Conservation (phyloP, 2,329 filamentous ascomycete genomes). For the Nakataea oryzae region DNA sequence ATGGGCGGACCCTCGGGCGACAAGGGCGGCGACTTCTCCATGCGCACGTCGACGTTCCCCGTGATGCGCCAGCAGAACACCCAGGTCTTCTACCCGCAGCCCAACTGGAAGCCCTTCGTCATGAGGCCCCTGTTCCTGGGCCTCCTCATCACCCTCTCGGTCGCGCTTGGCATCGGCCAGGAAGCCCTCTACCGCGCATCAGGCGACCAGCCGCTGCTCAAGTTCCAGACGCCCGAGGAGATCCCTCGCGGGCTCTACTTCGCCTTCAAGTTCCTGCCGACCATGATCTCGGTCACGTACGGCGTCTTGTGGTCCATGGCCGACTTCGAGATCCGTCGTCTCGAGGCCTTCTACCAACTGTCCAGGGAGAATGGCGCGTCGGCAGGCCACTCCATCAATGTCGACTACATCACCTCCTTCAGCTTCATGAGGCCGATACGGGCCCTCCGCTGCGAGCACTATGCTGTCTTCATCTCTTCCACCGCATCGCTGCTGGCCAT, state of each 20-base stretch:
- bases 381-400: slow-evolving; percentile 58
- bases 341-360: slow-evolving; percentile 58
- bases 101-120: slow-evolving; percentile 56
- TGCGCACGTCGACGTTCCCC: slow-evolving; percentile 26
- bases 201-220: slow-evolving; percentile 29
- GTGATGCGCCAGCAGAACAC: slow-evolving; percentile 23
- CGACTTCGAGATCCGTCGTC: slow-evolving; percentile 55
- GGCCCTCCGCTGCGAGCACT: slow-evolving; percentile 52
- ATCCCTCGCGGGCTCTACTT: slow-evolving; percentile 45
- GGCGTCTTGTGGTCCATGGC: slow-evolving; percentile 57
- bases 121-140: slow-evolving; percentile 54
- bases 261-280: slow-evolving; percentile 53
- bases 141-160: slow-evolving; percentile 41
- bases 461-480: slow-evolving; percentile 58
- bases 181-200: slow-evolving; percentile 47
- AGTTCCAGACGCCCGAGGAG: slow-evolving; percentile 37
- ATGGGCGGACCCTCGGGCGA: slow-evolving; percentile 31
- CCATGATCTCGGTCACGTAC: slow-evolving; percentile 48
- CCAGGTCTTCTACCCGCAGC: slow-evolving; percentile 49
- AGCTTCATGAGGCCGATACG: slow-evolving; percentile 54
- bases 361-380: slow-evolving; percentile 49
- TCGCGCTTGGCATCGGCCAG: slow-evolving; percentile 37
- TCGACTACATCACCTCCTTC: slow-evolving; percentile 62
- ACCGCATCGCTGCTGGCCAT: slow-evolving; percentile 54
- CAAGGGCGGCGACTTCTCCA: slow-evolving; percentile 9